Evolutionary conservation across 2,329 filamentous ascomycete species (phyloP).

Genomic region (Cyphellophora attinorum): DNA sequence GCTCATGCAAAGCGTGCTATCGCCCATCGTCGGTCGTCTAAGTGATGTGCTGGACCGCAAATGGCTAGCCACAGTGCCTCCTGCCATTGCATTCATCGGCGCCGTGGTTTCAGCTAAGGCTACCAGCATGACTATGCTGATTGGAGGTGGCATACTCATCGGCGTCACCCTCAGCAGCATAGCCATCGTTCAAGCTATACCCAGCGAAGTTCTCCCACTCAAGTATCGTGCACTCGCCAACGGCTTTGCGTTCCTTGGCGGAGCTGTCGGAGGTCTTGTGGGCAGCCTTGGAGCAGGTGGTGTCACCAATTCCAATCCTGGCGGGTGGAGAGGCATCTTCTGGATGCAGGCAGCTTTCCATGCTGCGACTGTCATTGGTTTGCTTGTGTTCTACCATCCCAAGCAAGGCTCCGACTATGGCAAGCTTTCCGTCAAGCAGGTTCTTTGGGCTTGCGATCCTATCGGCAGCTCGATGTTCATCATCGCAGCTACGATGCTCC

Average conservation of each 20-base stretch:
- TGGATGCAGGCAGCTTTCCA: slow-evolving; percentile 51
- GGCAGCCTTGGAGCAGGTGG: slow-evolving; percentile 43
- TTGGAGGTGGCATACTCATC: slow-evolving; percentile 49
- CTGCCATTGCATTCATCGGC: slow-evolving; percentile 45
- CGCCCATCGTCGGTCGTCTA: slow-evolving; percentile 46
- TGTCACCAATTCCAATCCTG: slow-evolving; percentile 37
- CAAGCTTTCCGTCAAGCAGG: slow-evolving; percentile 29
- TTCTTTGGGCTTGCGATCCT: slow-evolving; percentile 40
- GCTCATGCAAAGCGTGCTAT: slow-evolving; percentile 48
- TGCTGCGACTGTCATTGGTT: slow-evolving; percentile 35
- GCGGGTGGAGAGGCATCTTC: slow-evolving; percentile 48
- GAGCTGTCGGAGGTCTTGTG: slow-evolving; percentile 41
- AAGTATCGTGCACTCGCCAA: slow-evolving; percentile 50
- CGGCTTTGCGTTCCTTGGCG: slow-evolving; percentile 42
- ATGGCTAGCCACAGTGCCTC: slow-evolving; percentile 42
- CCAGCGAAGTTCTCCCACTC: slow-evolving; percentile 46
- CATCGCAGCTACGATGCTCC: slow-evolving; percentile 32
- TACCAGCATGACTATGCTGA: slow-evolving; percentile 45
- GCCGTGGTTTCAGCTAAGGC: slow-evolving; percentile 47
- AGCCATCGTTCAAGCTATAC: slow-evolving; percentile 46
- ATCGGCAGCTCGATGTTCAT: slow-evolving; percentile 38
- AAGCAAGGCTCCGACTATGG: slow-evolving; percentile 28
- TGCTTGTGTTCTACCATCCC: slow-evolving; percentile 41
- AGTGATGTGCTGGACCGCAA: slow-evolving; percentile 50
- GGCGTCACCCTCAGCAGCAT: slow-evolving; percentile 46